Percentiles rank a stretch among this genome's conserved stretches.
phyloP scores from a whole-genome alignment of 352 stramenopile genomes.

The Phytopythium delawarense region DNA sequence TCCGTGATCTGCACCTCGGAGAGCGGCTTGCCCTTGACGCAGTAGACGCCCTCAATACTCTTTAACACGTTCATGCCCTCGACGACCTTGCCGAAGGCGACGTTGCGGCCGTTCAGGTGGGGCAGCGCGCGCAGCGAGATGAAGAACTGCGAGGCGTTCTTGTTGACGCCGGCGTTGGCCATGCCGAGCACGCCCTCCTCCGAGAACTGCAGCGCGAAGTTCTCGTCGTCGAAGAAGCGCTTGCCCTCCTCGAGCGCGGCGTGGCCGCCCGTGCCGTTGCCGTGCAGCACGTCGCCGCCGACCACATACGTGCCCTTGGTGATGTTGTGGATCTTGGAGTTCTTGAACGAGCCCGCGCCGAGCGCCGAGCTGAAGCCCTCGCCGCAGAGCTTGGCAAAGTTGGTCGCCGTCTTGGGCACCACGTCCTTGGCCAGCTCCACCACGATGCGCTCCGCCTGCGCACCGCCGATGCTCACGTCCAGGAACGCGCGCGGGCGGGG shows the following conservation, averaged over 20 bases:
- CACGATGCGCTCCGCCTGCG: constrained; percentile 69
- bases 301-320: constrained; percentile 79
- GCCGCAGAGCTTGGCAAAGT: constrained; percentile 75
- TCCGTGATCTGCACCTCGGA: constrained; percentile 76
- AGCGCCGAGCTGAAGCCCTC: constrained; percentile 62
- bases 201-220: constrained; percentile 83
- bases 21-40: constrained; percentile 78
- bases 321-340: constrained; percentile 83
- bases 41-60: constrained; percentile 79
- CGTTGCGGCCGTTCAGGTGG: constrained; percentile 85
- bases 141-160: constrained; percentile 99
- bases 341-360: constrained; percentile 75
- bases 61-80: constrained; percentile 81
- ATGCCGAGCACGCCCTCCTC: constrained; percentile 90
- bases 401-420: constrained; percentile 65
- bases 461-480: constrained; percentile 79
- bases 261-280: constrained; percentile 73
- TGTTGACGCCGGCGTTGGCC: constrained; percentile 97
- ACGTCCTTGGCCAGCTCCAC: constrained; percentile 84
- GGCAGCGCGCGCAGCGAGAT: constrained; percentile 89
- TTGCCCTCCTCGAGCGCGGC: constrained; percentile 63
- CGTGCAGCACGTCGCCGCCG: constrained; percentile 66
- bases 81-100: constrained; percentile 86
- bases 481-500: constrained; percentile 70
- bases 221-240: constrained; percentile 84